Base-by-base conservation (phyloP, 495 filamentous ascomycete species). In the Penicillium cinerascens region DNA sequence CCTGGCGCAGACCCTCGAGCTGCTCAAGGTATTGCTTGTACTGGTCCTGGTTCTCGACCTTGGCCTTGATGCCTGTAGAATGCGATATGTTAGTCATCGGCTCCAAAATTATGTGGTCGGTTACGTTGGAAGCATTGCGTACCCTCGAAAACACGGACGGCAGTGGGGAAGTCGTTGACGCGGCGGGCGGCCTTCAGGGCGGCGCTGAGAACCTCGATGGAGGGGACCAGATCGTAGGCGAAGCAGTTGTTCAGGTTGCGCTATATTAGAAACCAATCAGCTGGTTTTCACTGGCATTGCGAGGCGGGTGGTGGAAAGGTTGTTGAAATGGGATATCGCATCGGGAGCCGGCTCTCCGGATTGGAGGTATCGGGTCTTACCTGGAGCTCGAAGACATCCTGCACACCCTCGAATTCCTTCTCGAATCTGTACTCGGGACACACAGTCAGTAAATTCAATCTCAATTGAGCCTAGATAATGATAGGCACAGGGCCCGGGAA, bases 241-340 rank as follows among this genome's bases (percentile, higher is more conserved):
- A 99, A 99, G 72, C 88, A 91, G 78, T 99, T 99, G 86, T 99
- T 99, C 60, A 99, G 82, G 76, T 99, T 99, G 69, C 93, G 91
- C 91, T 98, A 64, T 54, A 49, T 33, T 21, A 8, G 7, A 26
- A 40, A 17, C 29, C 33, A 45, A 50, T 20, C 0, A 40, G 42
- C 18, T 38, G 49, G 27, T 23, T 2, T 33, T 18, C 16, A 42
- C 21, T 39, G 21, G 11, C 4, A 9, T 49, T 39, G 37, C 25
- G 39, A 43, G 2, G 22, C 35, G 5, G 42, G 10, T 20, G 20
- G 26, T 7, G 26, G 25, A 20, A 43, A 16, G n/a, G 37, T 2
- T 39, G 36, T 37, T 13, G 42, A 42, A 2, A 11, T 20, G 38
- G 25, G 33, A 56, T 48, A 47, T 54, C 54, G 54, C 51, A 54